phyloP scores from a whole-genome alignment of 2,329 filamentous ascomycete genomes.

The Hymenoscyphus salicellus region DNA sequence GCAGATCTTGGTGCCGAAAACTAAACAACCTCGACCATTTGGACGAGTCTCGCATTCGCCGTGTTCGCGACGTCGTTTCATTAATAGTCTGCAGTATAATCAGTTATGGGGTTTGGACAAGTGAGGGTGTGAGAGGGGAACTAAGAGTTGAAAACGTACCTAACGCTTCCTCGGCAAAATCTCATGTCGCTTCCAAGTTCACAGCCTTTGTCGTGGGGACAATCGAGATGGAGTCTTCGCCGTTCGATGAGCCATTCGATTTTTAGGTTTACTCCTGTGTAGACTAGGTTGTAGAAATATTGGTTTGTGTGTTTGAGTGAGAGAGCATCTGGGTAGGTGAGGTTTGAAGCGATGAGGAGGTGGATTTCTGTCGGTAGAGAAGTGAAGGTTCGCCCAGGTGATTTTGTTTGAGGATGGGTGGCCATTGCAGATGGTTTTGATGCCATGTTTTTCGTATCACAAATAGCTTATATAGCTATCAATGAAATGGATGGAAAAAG shows the following conservation, averaged over 20 bases:
- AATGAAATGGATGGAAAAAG: background rate
- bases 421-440: background rate
- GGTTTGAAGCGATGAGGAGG: constrained; percentile 55
- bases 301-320: constrained; percentile 65
- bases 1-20: constrained; percentile 30
- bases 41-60: constrained; percentile 51
- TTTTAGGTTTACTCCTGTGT: constrained; percentile 64
- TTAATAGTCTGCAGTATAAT: constrained; percentile 46
- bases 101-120: background rate
- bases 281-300: constrained; percentile 62
- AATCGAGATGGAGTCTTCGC: constrained; percentile 60
- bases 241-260: constrained; percentile 68
- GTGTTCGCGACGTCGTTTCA: constrained; percentile 58
- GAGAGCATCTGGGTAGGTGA: constrained; percentile 68
- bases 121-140: background rate
- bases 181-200: constrained; percentile 57
- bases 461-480: background rate
- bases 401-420: background rate
- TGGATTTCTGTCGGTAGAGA: constrained; percentile 66
- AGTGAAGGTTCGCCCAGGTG: constrained; percentile 12
- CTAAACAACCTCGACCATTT: constrained; percentile 33
- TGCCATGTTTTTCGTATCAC: background rate
- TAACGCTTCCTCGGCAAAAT: constrained; percentile 59
- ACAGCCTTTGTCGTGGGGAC: constrained; percentile 57
- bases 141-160: constrained; percentile 40